These are phyloP conservation scores for Magnolia officinalis DNA, from an alignment of 164 flowering plant genomes.

Conservation along the genomic window DNA sequence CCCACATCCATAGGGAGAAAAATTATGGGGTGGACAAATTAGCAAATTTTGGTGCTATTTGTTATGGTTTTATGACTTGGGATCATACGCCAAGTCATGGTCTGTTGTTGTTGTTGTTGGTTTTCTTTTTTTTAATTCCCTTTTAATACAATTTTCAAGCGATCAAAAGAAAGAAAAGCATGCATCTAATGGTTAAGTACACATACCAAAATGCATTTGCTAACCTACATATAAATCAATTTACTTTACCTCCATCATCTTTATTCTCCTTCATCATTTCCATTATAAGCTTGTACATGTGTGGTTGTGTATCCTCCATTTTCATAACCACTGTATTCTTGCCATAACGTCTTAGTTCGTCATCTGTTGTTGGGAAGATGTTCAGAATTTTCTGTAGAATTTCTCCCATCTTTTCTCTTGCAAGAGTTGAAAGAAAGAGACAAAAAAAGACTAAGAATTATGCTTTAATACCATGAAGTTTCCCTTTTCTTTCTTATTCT, in stretches of 20 bases:
- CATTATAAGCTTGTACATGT: neutral
- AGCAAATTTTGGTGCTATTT: too few species aligned
- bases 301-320: neutral
- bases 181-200: too few species aligned
- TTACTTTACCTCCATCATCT: neutral
- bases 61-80: too few species aligned
- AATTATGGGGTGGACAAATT: too few species aligned
- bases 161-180: neutral
- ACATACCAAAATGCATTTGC: too few species aligned
- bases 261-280: neutral
- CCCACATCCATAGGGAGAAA: too few species aligned
- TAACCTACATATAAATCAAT: too few species aligned
- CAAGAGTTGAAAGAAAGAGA: neutral
- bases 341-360: neutral
- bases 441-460: neutral
- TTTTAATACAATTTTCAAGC: neutral
- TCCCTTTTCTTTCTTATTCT: neutral
- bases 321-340: neutral
- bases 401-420: neutral
- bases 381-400: neutral
- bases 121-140: too few species aligned
- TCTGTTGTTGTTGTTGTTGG: neutral
- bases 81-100: neutral
- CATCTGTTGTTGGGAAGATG: neutral
- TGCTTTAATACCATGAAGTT: neutral